Evolutionary conservation across 2,329 filamentous ascomycete species (phyloP).

Genomic region (Talaromyces pinophilus): DNA sequence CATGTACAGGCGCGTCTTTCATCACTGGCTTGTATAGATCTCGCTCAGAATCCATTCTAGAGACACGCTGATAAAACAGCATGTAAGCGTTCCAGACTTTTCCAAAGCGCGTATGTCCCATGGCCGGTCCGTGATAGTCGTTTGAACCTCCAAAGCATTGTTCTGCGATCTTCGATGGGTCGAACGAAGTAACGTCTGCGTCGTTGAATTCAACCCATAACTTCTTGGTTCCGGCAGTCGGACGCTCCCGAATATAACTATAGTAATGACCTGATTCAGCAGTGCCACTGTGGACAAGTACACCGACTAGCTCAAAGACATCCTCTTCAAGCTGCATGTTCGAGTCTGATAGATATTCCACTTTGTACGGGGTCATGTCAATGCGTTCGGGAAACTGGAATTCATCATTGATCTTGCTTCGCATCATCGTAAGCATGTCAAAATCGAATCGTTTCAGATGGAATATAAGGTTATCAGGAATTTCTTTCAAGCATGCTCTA

Average conservation of each 20-base stretch:
- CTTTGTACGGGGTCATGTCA: constrained; percentile 85
- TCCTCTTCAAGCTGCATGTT: constrained; percentile 63
- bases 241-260: constrained; percentile 84
- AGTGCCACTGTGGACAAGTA: constrained; percentile 89
- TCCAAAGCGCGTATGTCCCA: constrained; percentile 53
- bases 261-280: constrained; percentile 97
- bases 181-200: constrained; percentile 74
- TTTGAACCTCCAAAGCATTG: constrained; percentile 78
- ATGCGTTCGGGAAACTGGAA: constrained; percentile 84
- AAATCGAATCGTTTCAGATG: constrained; percentile 70
- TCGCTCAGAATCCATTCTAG: constrained; percentile 60
- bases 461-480: constrained; percentile 92
- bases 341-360: constrained; percentile 74
- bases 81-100: constrained; percentile 91
- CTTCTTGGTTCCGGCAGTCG: constrained; percentile 50
- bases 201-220: constrained; percentile 95
- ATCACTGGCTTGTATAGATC: constrained; percentile 47
- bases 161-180: constrained; percentile 69
- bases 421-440: constrained; percentile 64
- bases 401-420: constrained; percentile 92
- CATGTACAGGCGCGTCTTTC: constrained; percentile 53
- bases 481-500: constrained; percentile 84
- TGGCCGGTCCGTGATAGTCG: constrained; percentile 51
- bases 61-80: constrained; percentile 89
- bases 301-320: constrained; percentile 88